phyloP scores from a whole-genome alignment of 352 stramenopile genomes.

The Globisporangium cystogenes region DNA sequence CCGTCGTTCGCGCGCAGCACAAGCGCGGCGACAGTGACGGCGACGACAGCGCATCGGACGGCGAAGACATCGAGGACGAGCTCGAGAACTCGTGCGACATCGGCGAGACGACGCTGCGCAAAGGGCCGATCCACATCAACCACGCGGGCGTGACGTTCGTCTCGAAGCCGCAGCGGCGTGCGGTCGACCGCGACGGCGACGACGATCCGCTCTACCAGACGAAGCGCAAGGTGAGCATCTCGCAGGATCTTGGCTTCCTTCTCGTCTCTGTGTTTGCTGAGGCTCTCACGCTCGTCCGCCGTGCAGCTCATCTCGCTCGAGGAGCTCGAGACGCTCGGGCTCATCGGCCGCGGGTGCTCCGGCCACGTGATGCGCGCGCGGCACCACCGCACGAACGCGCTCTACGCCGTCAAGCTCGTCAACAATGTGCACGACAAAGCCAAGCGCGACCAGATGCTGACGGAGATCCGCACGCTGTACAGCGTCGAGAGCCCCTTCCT shows the following conservation, averaged over 20 bases:
- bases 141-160: slow-evolving; percentile 53
- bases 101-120: slow-evolving; percentile 65
- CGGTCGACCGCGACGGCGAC: neutral
- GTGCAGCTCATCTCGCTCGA: slow-evolving; percentile 36
- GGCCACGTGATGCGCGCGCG: slow-evolving; percentile 55
- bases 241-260: too few relatives aligned
- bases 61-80: slow-evolving; percentile 24
- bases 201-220: slow-evolving; percentile 2
- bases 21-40: slow-evolving; percentile 7
- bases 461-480: slow-evolving; percentile 75
- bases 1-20: neutral
- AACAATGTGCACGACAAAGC: slow-evolving; percentile 77
- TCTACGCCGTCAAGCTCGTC: slow-evolving; percentile 68
- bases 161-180: slow-evolving; percentile 9
- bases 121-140: slow-evolving; percentile 63
- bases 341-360: slow-evolving; percentile 59
- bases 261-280: too few relatives aligned
- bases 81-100: slow-evolving; percentile 71
- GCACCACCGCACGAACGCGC: slow-evolving; percentile 24
- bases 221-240: slow-evolving; percentile 8
- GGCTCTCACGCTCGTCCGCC: neutral
- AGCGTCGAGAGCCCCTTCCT: slow-evolving; percentile 60
- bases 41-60: slow-evolving; percentile 3
- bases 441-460: slow-evolving; percentile 70
- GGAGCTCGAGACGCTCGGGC: slow-evolving; percentile 37